A percentile compares a stretch with the other conserved stretches of the same genome.
Evolutionary conservation across 2,329 filamentous ascomycete genomes (phyloP).

Genomic region (Alternaria atra): DNA sequence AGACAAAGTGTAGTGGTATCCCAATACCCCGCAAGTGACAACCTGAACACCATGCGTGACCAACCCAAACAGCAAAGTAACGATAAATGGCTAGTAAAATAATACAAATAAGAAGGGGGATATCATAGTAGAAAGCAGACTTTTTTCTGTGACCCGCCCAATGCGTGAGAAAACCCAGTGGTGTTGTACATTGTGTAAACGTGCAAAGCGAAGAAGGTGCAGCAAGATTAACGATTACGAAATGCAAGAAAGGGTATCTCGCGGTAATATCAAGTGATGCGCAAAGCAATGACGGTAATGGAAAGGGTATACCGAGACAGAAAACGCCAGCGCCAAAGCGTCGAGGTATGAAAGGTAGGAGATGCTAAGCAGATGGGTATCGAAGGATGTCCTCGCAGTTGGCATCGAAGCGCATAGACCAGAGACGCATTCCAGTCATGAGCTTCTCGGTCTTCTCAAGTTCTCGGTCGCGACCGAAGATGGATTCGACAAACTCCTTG

Average conservation of each 20-base stretch:
- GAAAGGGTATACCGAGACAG: conserved; percentile 32
- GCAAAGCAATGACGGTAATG: conserved; percentile 28
- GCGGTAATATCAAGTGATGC: conserved; percentile 45
- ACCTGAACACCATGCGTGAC: conserved; percentile 31
- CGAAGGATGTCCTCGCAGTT: conserved; percentile 91
- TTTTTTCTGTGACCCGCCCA: conserved; percentile 51
- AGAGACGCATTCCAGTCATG: conserved; percentile 87
- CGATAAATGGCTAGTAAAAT: conserved; percentile 28
- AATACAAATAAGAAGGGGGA: conserved; percentile 34
- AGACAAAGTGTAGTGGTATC: conserved; percentile 26
- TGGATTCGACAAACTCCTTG: conserved; percentile 92
- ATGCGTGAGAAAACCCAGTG: conserved; percentile 43
- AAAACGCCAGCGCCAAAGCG: conserved; percentile 41
- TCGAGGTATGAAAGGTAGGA: conserved; percentile 24
- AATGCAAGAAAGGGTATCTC: conserved; percentile 53
- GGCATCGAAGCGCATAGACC: conserved; percentile 93
- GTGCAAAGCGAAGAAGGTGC: conserved; percentile 44
- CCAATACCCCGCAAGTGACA: conserved; percentile 18
- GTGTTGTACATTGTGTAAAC: conserved; percentile 48
- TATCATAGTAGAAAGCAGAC: conserved; percentile 47
- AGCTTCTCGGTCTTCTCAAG: conserved; percentile 89
- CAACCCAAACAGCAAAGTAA: conserved; percentile 19
- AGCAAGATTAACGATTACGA: conserved; percentile 50
- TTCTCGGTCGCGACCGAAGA: conserved; percentile 92
- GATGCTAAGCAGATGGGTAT: conserved; percentile 54